phyloP scores from a whole-genome alignment of 1,284 basidiomycete species.

The Irpex rosettiformis region DNA sequence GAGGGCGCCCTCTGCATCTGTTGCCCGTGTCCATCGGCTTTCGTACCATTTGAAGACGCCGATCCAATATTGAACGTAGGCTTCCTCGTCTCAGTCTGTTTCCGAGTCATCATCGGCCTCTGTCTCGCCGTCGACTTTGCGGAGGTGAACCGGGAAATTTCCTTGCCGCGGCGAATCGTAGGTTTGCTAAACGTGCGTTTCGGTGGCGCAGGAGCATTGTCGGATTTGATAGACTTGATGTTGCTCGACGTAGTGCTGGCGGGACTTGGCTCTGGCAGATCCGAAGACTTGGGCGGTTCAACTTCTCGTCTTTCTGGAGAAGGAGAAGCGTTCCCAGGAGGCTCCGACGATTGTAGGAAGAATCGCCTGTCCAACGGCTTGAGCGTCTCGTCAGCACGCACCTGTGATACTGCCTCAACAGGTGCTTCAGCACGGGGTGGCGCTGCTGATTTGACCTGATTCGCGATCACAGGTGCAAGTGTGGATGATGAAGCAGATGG shows the following conservation, averaged over 20 bases:
- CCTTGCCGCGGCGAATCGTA: constrained; percentile 15
- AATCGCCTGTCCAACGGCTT: constrained; percentile 38
- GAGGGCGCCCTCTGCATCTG: constrained; percentile 8
- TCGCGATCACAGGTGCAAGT: constrained; percentile 5
- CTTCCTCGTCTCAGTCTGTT: constrained; percentile 27
- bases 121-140: constrained; percentile 6
- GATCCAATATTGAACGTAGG: constrained; percentile 57
- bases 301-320: constrained; percentile 29
- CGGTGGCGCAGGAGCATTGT: constrained; percentile 13
- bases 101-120: constrained; percentile 8
- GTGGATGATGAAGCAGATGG: constrained; percentile 9
- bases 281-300: constrained; percentile 23
- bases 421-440: constrained; percentile 8
- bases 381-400: constrained; percentile 29
- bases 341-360: constrained; percentile 38
- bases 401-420: constrained; percentile 4
- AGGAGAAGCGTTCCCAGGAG: constrained; percentile 36
- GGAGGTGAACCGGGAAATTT: constrained; percentile 5
- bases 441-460: constrained; percentile 6
- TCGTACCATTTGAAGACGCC: constrained; percentile 47
- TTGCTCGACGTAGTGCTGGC: constrained; percentile 37
- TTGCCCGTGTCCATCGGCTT: constrained; percentile 11
- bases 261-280: constrained; percentile 28
- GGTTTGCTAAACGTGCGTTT: constrained; percentile 12
- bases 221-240: constrained; percentile 30